phyloP scores from a whole-genome alignment of 1,284 basidiomycete genomes.

The Fomitopsis palustris region DNA sequence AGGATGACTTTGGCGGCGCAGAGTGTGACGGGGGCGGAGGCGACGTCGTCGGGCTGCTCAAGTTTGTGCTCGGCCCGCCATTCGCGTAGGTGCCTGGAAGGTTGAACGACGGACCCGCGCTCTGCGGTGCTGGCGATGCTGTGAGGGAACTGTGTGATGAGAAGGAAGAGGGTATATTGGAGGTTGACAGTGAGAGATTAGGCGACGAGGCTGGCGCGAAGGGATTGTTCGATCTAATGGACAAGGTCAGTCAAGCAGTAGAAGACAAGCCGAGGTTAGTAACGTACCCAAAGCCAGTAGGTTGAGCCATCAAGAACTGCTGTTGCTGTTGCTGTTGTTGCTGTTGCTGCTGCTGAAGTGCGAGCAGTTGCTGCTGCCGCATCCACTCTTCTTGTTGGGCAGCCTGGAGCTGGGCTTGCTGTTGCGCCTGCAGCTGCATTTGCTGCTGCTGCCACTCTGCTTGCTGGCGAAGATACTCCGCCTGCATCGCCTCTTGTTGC shows the following conservation, averaged over 20 bases:
- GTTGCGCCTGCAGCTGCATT: slow-evolving; percentile 42
- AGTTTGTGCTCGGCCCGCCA: slow-evolving; percentile 8
- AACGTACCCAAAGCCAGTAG: slow-evolving; percentile 68
- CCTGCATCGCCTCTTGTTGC: slow-evolving; percentile 80
- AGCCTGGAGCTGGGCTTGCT: slow-evolving; percentile 48
- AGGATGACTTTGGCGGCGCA: slow-evolving; percentile 22
- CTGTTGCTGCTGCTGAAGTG: slow-evolving; percentile 52
- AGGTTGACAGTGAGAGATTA: slow-evolving; percentile 13
- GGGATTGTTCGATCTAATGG: slow-evolving; percentile 66
- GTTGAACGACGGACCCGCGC: slow-evolving; percentile 43
- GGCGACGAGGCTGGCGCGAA: slow-evolving; percentile 18
- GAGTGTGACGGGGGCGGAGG: slow-evolving; percentile 29
- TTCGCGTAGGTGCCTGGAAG: slow-evolving; percentile 56
- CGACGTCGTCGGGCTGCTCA: slow-evolving; percentile 18
- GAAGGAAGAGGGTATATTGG: slow-evolving; percentile 9
- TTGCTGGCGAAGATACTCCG: slow-evolving; percentile 72
- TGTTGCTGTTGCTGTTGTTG: slow-evolving; percentile 52
- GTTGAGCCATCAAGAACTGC: slow-evolving; percentile 38
- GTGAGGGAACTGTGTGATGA: slow-evolving; percentile 5
- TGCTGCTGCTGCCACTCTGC: slow-evolving; percentile 58
- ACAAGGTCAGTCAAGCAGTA: background rate
- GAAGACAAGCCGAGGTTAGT: background rate
- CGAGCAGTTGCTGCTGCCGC: slow-evolving; percentile 60
- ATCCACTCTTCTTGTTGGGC: slow-evolving; percentile 58
- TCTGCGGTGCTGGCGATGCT: slow-evolving; percentile 19